These are phyloP conservation scores for Aspergillus ochraceus DNA, from an alignment of 2,329 filamentous ascomycete species.

Conservation along the genomic window DNA sequence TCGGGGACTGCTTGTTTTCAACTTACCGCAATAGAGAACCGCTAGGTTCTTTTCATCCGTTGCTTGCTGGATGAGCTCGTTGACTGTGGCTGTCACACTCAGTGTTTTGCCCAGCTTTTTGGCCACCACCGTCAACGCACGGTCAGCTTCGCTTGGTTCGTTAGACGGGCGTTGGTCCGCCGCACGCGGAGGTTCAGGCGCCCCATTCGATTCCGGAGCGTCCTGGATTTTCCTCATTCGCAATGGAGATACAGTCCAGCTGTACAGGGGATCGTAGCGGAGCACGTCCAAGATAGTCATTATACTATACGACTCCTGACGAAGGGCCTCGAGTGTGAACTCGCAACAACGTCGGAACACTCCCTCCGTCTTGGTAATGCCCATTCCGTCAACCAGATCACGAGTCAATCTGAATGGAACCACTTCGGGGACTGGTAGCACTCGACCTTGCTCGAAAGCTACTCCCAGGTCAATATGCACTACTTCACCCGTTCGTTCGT, in stretches of 20 bases:
- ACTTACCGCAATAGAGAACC: slow-evolving; percentile 76
- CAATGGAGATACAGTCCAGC: slow-evolving; percentile 81
- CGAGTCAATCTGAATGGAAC: slow-evolving; percentile 93
- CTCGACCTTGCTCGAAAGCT: slow-evolving; percentile 91
- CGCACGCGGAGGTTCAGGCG: slow-evolving; percentile 32
- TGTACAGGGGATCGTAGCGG: slow-evolving; percentile 96
- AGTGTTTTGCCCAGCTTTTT: slow-evolving; percentile 95
- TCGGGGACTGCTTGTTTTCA: neutral
- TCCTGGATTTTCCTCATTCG: slow-evolving; percentile 68
- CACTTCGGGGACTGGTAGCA: slow-evolving; percentile 92
- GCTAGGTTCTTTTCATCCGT: slow-evolving; percentile 91
- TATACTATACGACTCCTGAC: slow-evolving; percentile 94
- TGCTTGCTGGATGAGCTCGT: slow-evolving; percentile 94
- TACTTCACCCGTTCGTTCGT: slow-evolving; percentile 84
- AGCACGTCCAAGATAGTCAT: slow-evolving; percentile 98
- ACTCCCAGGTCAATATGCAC: slow-evolving; percentile 97
- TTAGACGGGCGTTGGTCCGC: slow-evolving; percentile 43
- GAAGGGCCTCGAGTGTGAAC: slow-evolving; percentile 89
- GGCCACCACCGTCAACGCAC: slow-evolving; percentile 86
- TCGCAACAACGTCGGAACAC: slow-evolving; percentile 98
- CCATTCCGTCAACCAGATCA: slow-evolving; percentile 96
- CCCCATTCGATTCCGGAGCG: slow-evolving; percentile 44
- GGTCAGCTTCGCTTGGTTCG: slow-evolving; percentile 78
- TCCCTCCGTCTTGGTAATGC: slow-evolving; percentile 89
- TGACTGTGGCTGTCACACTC: slow-evolving; percentile 92